Percentiles rank a stretch among this genome's conserved stretches.
phyloP scores from a whole-genome alignment of 2,329 filamentous ascomycete species.

The Phialemoniopsis sp. region DNA sequence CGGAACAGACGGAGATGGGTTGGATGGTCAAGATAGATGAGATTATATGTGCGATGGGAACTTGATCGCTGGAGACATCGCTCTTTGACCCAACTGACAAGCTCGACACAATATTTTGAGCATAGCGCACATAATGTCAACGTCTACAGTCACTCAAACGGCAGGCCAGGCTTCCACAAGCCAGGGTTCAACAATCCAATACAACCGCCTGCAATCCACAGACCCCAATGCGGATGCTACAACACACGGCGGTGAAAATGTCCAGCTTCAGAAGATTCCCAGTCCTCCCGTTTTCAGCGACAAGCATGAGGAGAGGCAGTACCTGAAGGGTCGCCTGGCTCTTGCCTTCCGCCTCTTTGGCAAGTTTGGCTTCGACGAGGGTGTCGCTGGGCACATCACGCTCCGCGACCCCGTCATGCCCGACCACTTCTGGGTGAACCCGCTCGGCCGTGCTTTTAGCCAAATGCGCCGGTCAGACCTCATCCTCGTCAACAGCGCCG shows the following conservation, averaged over 20 bases:
- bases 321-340: slow-evolving; percentile 47
- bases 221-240: background rate
- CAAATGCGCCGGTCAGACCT: slow-evolving; percentile 33
- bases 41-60: too few relatives aligned
- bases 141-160: too few relatives aligned
- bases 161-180: too few relatives aligned
- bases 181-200: too few relatives aligned
- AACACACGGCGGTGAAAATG: background rate
- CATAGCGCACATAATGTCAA: too few relatives aligned
- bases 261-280: slow-evolving; percentile 2
- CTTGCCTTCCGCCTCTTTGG: slow-evolving; percentile 54
- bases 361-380: slow-evolving; percentile 52
- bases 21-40: too few relatives aligned
- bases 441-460: slow-evolving; percentile 30
- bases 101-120: too few relatives aligned
- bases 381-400: slow-evolving; percentile 61
- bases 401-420: slow-evolving; percentile 54
- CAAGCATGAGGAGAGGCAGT: slow-evolving; percentile 36
- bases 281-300: slow-evolving; percentile 5
- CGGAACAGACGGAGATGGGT: too few relatives aligned
- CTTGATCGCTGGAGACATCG: too few relatives aligned
- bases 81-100: too few relatives aligned
- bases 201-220: background rate
- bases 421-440: slow-evolving; percentile 61
- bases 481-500: slow-evolving; percentile 60